These are phyloP conservation scores for Sphaerostilbella broomeana DNA, from an alignment of 2,329 filamentous ascomycete species.

Conservation along the genomic window DNA sequence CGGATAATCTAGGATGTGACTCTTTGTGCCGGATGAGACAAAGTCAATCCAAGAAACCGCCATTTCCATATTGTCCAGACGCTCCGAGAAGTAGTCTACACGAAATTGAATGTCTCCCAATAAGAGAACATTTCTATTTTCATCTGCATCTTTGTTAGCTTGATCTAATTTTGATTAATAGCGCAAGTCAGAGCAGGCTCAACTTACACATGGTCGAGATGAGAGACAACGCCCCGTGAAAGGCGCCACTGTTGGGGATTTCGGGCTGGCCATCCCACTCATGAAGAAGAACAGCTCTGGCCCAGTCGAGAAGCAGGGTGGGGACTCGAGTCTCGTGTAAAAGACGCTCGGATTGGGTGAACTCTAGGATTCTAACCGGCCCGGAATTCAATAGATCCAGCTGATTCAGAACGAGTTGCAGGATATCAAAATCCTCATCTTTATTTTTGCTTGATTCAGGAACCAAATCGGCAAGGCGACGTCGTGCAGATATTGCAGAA, in stretches of 20 bases:
- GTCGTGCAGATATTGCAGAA: slow-evolving; percentile 47
- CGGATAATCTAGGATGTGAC: slow-evolving; percentile 73
- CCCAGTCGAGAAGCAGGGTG: slow-evolving; percentile 61
- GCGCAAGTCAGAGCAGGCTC: neutral
- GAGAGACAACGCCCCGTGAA: slow-evolving; percentile 71
- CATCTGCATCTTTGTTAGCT: slow-evolving; percentile 39
- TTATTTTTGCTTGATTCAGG: slow-evolving; percentile 30
- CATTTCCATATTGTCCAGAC: slow-evolving; percentile 67
- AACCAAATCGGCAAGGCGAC: slow-evolving; percentile 42
- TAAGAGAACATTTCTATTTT: slow-evolving; percentile 56
- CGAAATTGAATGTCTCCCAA: slow-evolving; percentile 65
- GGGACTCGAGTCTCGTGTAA: slow-evolving; percentile 52
- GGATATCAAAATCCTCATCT: slow-evolving; percentile 30
- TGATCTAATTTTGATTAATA: neutral
- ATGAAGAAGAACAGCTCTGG: slow-evolving; percentile 65
- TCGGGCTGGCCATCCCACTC: slow-evolving; percentile 74
- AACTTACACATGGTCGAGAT: slow-evolving; percentile 65
- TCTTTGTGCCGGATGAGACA: slow-evolving; percentile 51
- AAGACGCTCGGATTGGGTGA: slow-evolving; percentile 44
- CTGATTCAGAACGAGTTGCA: slow-evolving; percentile 45
- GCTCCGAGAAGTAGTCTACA: slow-evolving; percentile 68
- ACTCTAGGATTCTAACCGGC: slow-evolving; percentile 39
- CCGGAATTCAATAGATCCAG: slow-evolving; percentile 45
- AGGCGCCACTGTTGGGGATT: slow-evolving; percentile 61
- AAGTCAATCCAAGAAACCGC: slow-evolving; percentile 65